Base-by-base conservation (phyloP, 2,329 filamentous ascomycete genomes). In the Aspergillus tanneri region DNA sequence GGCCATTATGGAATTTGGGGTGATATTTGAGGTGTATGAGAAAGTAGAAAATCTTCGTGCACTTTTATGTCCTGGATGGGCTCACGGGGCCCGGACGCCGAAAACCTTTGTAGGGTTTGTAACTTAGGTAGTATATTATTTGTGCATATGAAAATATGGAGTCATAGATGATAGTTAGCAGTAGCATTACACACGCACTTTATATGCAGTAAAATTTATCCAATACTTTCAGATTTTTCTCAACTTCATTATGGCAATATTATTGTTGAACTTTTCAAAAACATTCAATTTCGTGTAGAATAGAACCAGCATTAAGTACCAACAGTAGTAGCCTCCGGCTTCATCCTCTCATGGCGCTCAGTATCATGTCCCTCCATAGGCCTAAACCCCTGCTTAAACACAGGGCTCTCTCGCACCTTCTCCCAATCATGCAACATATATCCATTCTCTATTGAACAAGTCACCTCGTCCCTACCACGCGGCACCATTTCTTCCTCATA, bases 401-500 rank as follows among this genome's bases (percentile, higher is more conserved):
- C 47, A 3, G 41, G 36, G 16, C 47, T 49, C 18, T 41, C 35
- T 14, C 24, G 41, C 18, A 49, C 36, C 9, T 45, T 43, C 10
- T 45, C 16, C 47, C 47, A 49, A n/a, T 49, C 47, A 46, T 49
- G 47, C 21, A 46, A 27, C 47, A 49, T 45, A 2, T 45, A 28
- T 9, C 36, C 47, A 24, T 45, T 49, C 23, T 49, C 41, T 2
- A 41, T 28, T 2, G 47, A 49, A 16, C 47, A 49, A 19, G 30
- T 49, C 10, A 49, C 41, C 28, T 45, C 47, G 7, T 49, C 47
- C 7, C 22, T 34, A 10, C 47, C 47, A 3, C 47, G 47, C 5
- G 41, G 41, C 7, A 49, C 21, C 47, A 49, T 49, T 16, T 49
- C 47, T 3, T 19, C 30, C 23, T 49, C 47, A 22, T 49, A 46